Evolutionary conservation across 257 asterid genomes (phyloP).

Genomic region (Solanum pimpinellifolium): DNA sequence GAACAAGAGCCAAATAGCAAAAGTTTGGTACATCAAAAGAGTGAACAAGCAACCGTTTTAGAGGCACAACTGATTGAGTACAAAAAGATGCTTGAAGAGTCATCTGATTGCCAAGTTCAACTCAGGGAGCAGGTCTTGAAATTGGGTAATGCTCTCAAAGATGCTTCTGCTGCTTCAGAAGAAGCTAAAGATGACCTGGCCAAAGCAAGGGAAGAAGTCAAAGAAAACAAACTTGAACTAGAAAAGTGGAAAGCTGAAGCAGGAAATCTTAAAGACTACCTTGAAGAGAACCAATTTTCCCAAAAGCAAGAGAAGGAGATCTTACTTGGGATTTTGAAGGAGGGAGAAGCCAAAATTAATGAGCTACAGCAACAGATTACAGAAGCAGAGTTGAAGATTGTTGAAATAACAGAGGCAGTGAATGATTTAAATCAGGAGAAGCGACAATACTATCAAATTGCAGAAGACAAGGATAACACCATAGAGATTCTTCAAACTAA

Average conservation of each 20-base stretch:
- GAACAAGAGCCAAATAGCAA: neutral
- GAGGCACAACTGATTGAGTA: neutral
- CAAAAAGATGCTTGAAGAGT: neutral
- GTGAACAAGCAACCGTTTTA: neutral
- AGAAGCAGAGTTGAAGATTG: neutral
- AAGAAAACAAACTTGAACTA: neutral
- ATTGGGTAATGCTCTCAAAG: neutral
- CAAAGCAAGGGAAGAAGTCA: neutral
- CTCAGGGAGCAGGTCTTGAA: neutral
- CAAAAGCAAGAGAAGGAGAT: neutral
- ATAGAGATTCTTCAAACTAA: neutral
- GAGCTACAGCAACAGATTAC: neutral
- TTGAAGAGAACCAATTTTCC: neutral
- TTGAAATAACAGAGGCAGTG: neutral
- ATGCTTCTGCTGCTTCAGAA: neutral
- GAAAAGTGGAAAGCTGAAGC: neutral
- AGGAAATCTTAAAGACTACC: neutral
- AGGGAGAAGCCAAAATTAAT: neutral
- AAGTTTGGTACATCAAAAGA: neutral
- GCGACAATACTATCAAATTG: neutral
- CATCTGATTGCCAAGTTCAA: neutral
- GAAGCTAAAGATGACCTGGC: neutral
- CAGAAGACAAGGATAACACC: neutral
- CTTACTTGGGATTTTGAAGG: neutral
- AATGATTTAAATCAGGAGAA: neutral